A percentile compares a stretch with the other conserved stretches of the same genome.
Evolutionary conservation across 306 rosid genomes (phyloP).

Genomic region (Glycine soja): DNA sequence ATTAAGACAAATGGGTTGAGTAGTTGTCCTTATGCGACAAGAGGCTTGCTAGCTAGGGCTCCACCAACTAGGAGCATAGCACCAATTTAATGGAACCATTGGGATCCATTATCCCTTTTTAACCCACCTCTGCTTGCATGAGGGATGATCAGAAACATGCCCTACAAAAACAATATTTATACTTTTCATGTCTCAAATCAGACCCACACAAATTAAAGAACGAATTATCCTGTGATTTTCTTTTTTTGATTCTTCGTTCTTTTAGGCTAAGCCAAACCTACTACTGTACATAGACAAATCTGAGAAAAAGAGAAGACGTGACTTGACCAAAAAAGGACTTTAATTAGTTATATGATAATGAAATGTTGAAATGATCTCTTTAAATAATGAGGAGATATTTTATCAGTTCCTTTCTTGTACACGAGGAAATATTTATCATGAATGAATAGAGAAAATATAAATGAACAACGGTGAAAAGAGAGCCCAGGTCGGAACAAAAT

Average conservation of each 20-base stretch:
- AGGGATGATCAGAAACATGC: conserved; percentile 28
- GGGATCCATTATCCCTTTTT: conserved; percentile 35
- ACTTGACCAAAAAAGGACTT: conserved; percentile 18
- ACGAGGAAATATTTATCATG: not conserved
- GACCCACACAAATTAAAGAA: conserved; percentile 16
- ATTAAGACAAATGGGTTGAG: conserved; percentile 43
- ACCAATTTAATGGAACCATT: conserved; percentile 37
- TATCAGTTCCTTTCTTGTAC: not conserved
- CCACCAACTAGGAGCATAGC: conserved; percentile 25
- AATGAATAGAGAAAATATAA: not conserved
- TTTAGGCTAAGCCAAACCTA: not conserved
- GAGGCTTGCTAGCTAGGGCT: not conserved
- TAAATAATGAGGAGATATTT: not conserved
- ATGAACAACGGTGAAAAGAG: not conserved
- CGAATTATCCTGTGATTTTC: not conserved
- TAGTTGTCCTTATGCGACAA: conserved; percentile 43
- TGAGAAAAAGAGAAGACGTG: conserved; percentile 26
- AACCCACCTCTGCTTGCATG: conserved; percentile 26
- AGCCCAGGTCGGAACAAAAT: not conserved
- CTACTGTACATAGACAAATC: conserved; percentile 25
- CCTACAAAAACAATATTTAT: conserved; percentile 16
- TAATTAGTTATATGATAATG: conserved; percentile 1
- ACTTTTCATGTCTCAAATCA: conserved; percentile 27
- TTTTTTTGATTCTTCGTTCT: not conserved
- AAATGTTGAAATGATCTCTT: not conserved